Conservation (phyloP, 768 basidiomycete species). For the Mycena epipterygia region DNA sequence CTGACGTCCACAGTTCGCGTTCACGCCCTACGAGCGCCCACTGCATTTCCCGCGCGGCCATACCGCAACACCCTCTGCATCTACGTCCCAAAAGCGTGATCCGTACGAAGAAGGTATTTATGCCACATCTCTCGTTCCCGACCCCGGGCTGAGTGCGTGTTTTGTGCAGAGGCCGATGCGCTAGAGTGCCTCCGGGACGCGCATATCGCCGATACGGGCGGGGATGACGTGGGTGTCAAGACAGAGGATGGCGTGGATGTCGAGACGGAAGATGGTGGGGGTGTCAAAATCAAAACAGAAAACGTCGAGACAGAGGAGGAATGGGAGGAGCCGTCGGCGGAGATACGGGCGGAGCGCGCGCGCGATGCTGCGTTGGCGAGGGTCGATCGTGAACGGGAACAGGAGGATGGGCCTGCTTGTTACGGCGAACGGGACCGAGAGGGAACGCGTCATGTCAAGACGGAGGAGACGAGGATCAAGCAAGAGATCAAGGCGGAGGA, state of each 20-base stretch:
- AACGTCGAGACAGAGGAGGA: too few relatives aligned
- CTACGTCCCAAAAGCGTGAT: not conserved
- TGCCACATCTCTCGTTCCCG: not conserved
- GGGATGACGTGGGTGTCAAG: not conserved
- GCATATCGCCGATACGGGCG: not conserved
- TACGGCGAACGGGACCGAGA: too few relatives aligned
- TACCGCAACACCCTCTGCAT: not conserved
- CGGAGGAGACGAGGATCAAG: not conserved
- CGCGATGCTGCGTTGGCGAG: too few relatives aligned
- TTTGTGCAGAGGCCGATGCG: not conserved
- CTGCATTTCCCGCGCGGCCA: constrained; percentile 3
- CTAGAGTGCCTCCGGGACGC: not conserved
- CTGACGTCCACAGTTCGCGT: not conserved
- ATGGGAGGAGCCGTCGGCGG: too few relatives aligned
- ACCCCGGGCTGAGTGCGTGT: not conserved
- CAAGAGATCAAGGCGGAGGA: constrained; percentile 13
- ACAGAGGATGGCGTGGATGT: too few relatives aligned
- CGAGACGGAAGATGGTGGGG: not conserved
- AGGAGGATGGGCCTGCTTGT: too few relatives aligned
- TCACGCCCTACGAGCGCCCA: constrained; percentile 21
- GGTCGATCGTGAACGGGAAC: too few relatives aligned
- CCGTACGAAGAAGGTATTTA: constrained; percentile 27
- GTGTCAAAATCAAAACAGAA: too few relatives aligned
- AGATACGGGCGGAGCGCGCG: not conserved
- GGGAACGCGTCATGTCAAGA: not conserved